These are phyloP conservation scores for Xylariomycetidae sp. DNA, from an alignment of 2,329 filamentous ascomycete species.

Conservation along the genomic window DNA sequence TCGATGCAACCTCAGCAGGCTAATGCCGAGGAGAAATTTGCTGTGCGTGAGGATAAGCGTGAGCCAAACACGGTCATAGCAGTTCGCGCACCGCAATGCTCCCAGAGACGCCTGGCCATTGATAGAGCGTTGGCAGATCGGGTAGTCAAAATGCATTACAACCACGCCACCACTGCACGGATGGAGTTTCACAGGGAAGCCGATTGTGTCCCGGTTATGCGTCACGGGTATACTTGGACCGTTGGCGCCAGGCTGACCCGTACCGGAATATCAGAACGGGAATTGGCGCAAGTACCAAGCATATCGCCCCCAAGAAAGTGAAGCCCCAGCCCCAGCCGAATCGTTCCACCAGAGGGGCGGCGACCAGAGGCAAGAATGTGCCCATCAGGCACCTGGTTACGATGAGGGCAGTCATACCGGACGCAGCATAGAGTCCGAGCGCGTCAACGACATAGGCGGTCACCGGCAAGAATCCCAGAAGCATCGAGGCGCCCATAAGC, in stretches of 20 bases:
- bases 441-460: conserved; percentile 53
- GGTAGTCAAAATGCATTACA: no score
- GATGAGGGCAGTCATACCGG: conserved; percentile 51
- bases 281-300: conserved; percentile 41
- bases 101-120: no score
- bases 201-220: no score
- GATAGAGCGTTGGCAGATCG: no score
- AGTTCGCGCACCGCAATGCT: no score
- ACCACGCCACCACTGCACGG: no score
- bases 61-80: no score
- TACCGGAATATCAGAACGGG: conserved; percentile 45
- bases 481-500: conserved; percentile 39
- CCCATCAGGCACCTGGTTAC: conserved; percentile 49
- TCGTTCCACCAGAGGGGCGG: conserved; percentile 38
- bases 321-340: conserved; percentile 49
- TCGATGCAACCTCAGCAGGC: no score
- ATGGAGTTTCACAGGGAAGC: no score
- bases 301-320: conserved; percentile 35
- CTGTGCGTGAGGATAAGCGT: no score
- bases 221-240: conserved; percentile 42
- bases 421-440: conserved; percentile 49
- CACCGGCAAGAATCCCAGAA: conserved; percentile 43
- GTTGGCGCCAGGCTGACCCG: conserved; percentile 45
- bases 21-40: no score
- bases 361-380: conserved; percentile 49